Percentiles rank a stretch among this genome's conserved stretches.
Conservation (phyloP, 2,329 filamentous ascomycete species). For the Thermothelomyces thermophilus region DNA sequence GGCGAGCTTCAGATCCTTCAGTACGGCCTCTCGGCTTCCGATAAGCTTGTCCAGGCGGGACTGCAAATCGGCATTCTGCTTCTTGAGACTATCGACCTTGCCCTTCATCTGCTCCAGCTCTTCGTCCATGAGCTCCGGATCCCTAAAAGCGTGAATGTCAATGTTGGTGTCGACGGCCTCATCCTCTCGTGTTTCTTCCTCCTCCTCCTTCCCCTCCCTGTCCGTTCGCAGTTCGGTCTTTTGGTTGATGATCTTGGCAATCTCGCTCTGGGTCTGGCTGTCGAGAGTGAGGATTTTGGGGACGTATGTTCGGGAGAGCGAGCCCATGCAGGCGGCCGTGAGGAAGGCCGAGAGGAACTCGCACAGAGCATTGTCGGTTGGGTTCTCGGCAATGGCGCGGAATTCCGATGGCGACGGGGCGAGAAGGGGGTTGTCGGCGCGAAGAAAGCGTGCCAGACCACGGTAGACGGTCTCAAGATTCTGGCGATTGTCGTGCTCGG, state of each 20-base stretch:
- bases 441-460: slow-evolving; percentile 68
- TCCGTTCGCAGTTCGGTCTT: slow-evolving; percentile 22
- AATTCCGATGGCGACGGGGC: slow-evolving; percentile 50
- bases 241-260: slow-evolving; percentile 38
- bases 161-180: slow-evolving; percentile 31
- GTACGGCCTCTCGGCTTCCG: slow-evolving; percentile 57
- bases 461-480: slow-evolving; percentile 92
- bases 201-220: slow-evolving; percentile 19
- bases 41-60: slow-evolving; percentile 55
- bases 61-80: slow-evolving; percentile 52
- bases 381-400: slow-evolving; percentile 51
- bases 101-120: slow-evolving; percentile 45
- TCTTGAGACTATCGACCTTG: slow-evolving; percentile 47
- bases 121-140: slow-evolving; percentile 51
- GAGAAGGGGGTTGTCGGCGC: slow-evolving; percentile 45
- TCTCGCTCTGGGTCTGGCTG: slow-evolving; percentile 36
- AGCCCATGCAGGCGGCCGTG: slow-evolving; percentile 28
- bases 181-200: not conserved
- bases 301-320: slow-evolving; percentile 27
- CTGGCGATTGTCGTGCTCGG: slow-evolving; percentile 62
- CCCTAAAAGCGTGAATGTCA: slow-evolving; percentile 30
- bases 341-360: slow-evolving; percentile 34
- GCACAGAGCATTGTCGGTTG: slow-evolving; percentile 47
- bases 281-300: slow-evolving; percentile 28
- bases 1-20: slow-evolving; percentile 53